Conservation (phyloP, 768 basidiomycete species). For the Leccinum rimulosum region DNA sequence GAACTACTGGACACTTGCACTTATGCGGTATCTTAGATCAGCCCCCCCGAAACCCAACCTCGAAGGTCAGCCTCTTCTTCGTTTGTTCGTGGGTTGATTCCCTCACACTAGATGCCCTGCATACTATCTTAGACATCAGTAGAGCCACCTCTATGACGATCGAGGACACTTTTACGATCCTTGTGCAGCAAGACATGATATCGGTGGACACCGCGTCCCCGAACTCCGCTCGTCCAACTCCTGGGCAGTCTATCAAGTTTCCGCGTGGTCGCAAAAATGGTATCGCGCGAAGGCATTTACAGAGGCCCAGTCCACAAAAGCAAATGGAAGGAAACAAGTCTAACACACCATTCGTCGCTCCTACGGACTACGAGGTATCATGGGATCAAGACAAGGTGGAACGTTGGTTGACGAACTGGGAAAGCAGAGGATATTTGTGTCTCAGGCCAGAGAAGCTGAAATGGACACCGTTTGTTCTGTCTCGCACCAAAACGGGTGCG, state of each 20-base stretch:
- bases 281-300: constrained; percentile 60
- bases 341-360: constrained; percentile 58
- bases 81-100: constrained; percentile 11
- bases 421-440: constrained; percentile 72
- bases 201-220: constrained; percentile 45
- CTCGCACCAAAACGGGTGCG: constrained; percentile 38
- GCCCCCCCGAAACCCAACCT: constrained; percentile 61
- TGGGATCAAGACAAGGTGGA: constrained; percentile 71
- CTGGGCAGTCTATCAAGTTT: constrained; percentile 77
- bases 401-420: constrained; percentile 66
- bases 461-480: constrained; percentile 90
- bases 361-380: constrained; percentile 67
- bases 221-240: constrained; percentile 58
- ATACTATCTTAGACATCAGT: constrained; percentile 65
- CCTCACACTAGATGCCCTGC: constrained; percentile 20
- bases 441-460: constrained; percentile 83
- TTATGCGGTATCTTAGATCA: constrained; percentile 75
- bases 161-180: constrained; percentile 80
- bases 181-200: constrained; percentile 77
- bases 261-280: constrained; percentile 67
- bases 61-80: constrained; percentile 58
- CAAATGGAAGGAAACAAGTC: constrained; percentile 34
- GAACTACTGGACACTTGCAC: constrained; percentile 88
- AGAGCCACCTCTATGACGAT: constrained; percentile 84
- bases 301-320: constrained; percentile 51